Percentiles rank a stretch among this genome's conserved stretches.
These are phyloP conservation scores for Balansia obtecta DNA, from an alignment of 2,329 filamentous ascomycete genomes.

Conservation along the genomic window DNA sequence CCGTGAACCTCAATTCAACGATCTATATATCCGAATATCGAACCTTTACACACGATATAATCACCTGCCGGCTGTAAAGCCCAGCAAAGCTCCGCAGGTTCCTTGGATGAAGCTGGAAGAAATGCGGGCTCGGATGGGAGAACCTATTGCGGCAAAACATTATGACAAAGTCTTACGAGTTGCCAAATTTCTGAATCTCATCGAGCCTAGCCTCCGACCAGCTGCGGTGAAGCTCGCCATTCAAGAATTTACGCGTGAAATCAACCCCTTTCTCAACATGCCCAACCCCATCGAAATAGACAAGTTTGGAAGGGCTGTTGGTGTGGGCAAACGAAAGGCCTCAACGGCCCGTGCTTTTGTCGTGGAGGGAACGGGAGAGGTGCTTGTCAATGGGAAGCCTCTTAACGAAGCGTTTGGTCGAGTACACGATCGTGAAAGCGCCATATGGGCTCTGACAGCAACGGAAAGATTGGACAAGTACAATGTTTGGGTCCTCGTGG, in stretches of 20 bases:
- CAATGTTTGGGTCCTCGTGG: constrained; percentile 80
- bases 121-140: constrained; percentile 59
- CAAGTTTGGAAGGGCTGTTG: constrained; percentile 63
- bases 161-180: constrained; percentile 67
- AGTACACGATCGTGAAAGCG: constrained; percentile 88
- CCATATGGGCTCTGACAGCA: constrained; percentile 76
- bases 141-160: constrained; percentile 62
- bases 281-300: constrained; percentile 57
- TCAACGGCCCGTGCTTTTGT: constrained; percentile 76
- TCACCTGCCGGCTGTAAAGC: constrained; percentile 55
- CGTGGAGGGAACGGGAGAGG: constrained; percentile 85
- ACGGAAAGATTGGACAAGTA: constrained; percentile 87
- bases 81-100: constrained; percentile 56
- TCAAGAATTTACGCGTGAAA: constrained; percentile 57
- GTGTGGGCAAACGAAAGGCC: constrained; percentile 76
- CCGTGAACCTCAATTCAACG: constrained; percentile 71
- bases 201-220: constrained; percentile 68
- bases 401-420: constrained; percentile 72
- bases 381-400: constrained; percentile 81
- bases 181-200: constrained; percentile 70
- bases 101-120: constrained; percentile 72
- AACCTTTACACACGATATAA: constrained; percentile 59
- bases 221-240: constrained; percentile 53
- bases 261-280: constrained; percentile 57
- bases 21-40: constrained; percentile 65